Percentiles rank a stretch among this genome's conserved stretches.
Evolutionary conservation across 441 rosid species (phyloP).

Genomic region (Gossypium lobatum): DNA sequence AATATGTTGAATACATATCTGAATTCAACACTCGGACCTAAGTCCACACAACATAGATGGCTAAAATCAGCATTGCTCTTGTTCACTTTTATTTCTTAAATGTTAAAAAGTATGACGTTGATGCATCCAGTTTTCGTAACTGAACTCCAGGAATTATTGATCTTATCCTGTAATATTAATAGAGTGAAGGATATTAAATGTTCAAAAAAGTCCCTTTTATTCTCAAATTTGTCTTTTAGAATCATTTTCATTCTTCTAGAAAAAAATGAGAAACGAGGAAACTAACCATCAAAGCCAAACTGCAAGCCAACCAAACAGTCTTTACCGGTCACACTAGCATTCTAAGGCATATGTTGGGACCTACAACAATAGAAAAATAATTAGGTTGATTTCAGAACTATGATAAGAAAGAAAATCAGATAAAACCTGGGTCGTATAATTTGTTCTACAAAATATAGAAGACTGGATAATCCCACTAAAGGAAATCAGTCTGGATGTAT

Average conservation of each 20-base stretch:
- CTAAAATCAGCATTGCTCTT: not conserved
- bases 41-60: not conserved
- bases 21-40: not conserved
- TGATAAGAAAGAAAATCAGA: not conserved
- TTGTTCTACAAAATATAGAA: not conserved
- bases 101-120: not conserved
- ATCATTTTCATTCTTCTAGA: not conserved
- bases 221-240: not conserved
- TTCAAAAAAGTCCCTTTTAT: not conserved
- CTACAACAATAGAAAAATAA: conserved; percentile 24
- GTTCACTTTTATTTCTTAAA: not conserved
- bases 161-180: not conserved
- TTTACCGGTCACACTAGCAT: conserved; percentile 30
- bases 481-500: not conserved
- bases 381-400: not conserved
- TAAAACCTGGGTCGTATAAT: not conserved
- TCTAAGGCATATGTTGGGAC: conserved; percentile 49
- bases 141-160: not conserved
- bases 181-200: not conserved
- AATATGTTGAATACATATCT: not conserved
- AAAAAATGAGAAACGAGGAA: not conserved
- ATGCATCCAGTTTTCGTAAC: not conserved
- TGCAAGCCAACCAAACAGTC: not conserved
- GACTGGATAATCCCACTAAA: not conserved
- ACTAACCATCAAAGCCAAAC: conserved; percentile 21